Evolutionary conservation across 129 eudicot species (phyloP).

Genomic region (Apium graveolens): DNA sequence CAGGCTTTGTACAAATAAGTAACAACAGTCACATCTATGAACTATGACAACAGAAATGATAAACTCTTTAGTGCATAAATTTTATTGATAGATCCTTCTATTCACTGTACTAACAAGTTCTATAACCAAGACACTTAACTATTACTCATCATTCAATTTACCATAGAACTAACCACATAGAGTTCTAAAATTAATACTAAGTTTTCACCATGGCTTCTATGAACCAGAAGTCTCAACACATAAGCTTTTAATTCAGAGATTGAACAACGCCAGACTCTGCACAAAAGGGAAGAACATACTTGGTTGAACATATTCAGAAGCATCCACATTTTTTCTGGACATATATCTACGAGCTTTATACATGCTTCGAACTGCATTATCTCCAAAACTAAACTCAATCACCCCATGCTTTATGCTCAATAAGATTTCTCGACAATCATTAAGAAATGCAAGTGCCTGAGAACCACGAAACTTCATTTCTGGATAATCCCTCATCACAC

Average conservation of each 20-base stretch:
- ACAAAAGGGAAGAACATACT: constrained; percentile 21
- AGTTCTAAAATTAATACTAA: background rate
- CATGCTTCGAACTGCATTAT: constrained; percentile 2
- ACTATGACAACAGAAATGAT: background rate
- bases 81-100: background rate
- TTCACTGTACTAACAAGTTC: background rate
- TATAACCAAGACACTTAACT: background rate
- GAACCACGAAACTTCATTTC: background rate
- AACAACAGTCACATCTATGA: background rate
- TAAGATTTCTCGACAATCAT: constrained; percentile 4
- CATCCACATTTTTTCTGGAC: background rate
- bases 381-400: background rate
- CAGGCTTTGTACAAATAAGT: background rate
- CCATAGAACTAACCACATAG: background rate
- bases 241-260: background rate
- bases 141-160: background rate
- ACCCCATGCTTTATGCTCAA: constrained; percentile 5
- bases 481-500: background rate
- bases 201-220: background rate
- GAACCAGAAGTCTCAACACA: background rate
- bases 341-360: background rate
- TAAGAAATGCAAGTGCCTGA: constrained; percentile 10
- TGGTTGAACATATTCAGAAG: background rate
- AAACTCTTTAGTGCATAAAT: constrained; percentile 5
- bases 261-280: constrained; percentile 15